A percentile compares a stretch with the other conserved stretches of the same genome.
Evolutionary conservation across 2,329 filamentous ascomycete species (phyloP).

Genomic region (Stagonosporopsis rhizophila): DNA sequence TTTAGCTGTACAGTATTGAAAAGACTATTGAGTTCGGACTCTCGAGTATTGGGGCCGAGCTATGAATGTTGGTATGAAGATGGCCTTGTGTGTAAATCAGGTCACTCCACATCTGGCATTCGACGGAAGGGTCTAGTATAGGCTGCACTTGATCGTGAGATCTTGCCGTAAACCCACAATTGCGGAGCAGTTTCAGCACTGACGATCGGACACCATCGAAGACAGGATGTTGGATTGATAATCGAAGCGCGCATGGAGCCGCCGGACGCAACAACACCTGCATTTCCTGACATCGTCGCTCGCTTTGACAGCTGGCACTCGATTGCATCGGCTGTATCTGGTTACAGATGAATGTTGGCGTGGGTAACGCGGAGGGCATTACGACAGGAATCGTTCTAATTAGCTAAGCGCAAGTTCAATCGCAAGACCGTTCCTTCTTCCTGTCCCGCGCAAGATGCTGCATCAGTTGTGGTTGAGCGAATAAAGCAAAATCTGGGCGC

Average conservation of each 20-base stretch:
- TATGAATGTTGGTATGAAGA: not conserved
- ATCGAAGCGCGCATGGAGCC: not conserved
- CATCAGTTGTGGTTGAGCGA: not conserved
- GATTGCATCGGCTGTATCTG: not conserved
- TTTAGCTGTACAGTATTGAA: not conserved
- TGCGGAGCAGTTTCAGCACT: conserved; percentile 1
- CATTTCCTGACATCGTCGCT: not conserved
- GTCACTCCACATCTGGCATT: not conserved
- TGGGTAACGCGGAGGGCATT: not conserved
- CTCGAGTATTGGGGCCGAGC: not conserved
- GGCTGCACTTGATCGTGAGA: not conserved
- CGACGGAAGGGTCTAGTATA: not conserved
- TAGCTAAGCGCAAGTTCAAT: not conserved
- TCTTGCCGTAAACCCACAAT: not conserved
- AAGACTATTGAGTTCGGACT: not conserved
- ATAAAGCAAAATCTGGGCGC: conserved; percentile 26
- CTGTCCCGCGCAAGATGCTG: not conserved
- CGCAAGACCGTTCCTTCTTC: not conserved
- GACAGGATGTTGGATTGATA: not conserved
- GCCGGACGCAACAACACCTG: not conserved
- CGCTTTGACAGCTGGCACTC: not conserved
- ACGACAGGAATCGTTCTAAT: not conserved
- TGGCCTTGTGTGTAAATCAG: not conserved
- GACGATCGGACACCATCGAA: not conserved
- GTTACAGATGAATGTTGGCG: not conserved